These are phyloP conservation scores for Paramecium tetraurelia DNA, from an alignment of 73 alveolate genomes.

Conservation along the genomic window DNA sequence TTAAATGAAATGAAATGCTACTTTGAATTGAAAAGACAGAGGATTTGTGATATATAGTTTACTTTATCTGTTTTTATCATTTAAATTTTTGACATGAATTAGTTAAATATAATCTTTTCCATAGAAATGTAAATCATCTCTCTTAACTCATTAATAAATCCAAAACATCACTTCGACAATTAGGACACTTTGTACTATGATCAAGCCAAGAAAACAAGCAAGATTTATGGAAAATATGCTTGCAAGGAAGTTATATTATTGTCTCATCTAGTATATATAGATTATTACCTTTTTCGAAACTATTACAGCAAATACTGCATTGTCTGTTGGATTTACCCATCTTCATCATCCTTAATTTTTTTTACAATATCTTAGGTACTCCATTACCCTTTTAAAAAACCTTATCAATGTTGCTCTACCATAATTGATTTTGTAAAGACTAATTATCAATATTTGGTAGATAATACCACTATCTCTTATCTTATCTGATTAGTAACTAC, in stretches of 20 bases:
- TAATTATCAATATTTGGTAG: background rate
- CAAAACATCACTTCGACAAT: constrained; percentile 49
- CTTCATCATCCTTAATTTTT: constrained; percentile 36
- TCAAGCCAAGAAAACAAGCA: constrained; percentile 53
- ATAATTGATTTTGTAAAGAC: background rate
- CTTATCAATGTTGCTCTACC: background rate
- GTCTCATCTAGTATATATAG: constrained; percentile 11
- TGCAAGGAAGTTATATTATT: constrained; percentile 33
- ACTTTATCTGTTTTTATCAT: background rate
- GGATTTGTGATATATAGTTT: background rate
- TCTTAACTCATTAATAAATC: background rate
- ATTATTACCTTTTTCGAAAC: constrained; percentile 12
- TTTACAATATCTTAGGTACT: background rate
- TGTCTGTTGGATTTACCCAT: constrained; percentile 27
- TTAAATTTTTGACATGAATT: background rate
- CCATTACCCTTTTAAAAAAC: background rate
- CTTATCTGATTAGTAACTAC: background rate
- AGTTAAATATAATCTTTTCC: background rate
- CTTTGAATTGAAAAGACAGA: background rate
- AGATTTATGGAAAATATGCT: constrained; percentile 20
- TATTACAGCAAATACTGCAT: constrained; percentile 40
- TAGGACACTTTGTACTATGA: constrained; percentile 45
- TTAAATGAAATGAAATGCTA: background rate
- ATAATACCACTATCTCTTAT: background rate
- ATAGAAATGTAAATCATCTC: background rate